Base-by-base conservation (phyloP, 164 flowering plant species). In the Brasenia schreberi region DNA sequence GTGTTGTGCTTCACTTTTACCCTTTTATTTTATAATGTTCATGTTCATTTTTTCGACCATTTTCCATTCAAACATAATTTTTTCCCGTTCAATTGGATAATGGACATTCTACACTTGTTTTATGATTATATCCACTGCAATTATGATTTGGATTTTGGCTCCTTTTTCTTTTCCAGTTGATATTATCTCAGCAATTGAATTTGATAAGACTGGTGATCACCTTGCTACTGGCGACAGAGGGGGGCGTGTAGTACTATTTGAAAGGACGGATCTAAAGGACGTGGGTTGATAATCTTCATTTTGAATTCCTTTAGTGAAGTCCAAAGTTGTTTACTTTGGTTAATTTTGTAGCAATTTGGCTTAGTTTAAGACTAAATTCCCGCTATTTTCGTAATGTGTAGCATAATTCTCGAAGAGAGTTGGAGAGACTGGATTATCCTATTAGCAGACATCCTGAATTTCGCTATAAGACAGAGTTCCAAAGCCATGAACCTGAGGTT, bases 221-320 rank as follows among this genome's bases (percentile, higher is more conserved):
- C 96, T 94, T 75, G 97, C 99, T 60, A 91, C 97, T 73, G 99
- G 99, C 73, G 97, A 94, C 69, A 95, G 99, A 74, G 99, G 99
- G 61, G 99, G 99, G n/a, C 83, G 97, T 62, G 97, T 90, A 63
- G 97, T 95, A 59, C 83, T 95, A 72, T 95, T 95, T 81, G 99
- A 95, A 76, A 82, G 97, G 77, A 92, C 97, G 19, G 96, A 95
- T 77, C 74, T 78, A 59, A 89, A 82, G 70, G 96, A 89, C 80
- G 96, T 88, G 61, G 5, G 85, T 75, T 23, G 5, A 5, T 14
- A n/a, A 52, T n/a, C 4, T 59, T 63, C 27, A 44, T 39, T 33
- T 33, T 33, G 39, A 33, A 33, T 33, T 3, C 39, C 39, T 33
- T 33, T 33, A 1, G 39, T 33, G 4, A 33, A 33, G 39, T 4